Base-by-base conservation (phyloP, 73 alveolate genomes). In the Effrenium voratum region DNA sequence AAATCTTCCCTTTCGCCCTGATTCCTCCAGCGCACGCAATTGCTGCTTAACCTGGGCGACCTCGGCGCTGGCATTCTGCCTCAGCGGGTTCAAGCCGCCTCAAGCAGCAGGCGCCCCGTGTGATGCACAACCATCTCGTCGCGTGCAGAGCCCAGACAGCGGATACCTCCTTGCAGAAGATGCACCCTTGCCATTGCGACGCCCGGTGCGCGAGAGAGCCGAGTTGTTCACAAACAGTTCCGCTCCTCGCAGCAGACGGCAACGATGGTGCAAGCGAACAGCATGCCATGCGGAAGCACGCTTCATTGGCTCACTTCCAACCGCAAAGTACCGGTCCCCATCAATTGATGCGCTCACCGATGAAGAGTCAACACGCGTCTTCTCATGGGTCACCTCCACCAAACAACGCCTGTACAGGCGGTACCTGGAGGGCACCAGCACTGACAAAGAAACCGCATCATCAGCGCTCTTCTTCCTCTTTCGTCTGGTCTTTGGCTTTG, bases 191-290 rank as follows among this genome's bases (percentile, higher is more conserved):
- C 36, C 88, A 77, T 77, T 26, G 88, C 88, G 8, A 44, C 36
- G 22, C 22, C 50, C 41, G 88, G 88, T 16, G 57, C 88, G 63
- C 66, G 40, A 77, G 36, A 30, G 41, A 6, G 36, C 88, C 88
- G 41, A 77, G 40, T 3, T 44, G 88, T 28, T 77, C 88, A 63
- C 88, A 77, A 44, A 77, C 63, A 2, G 57, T 44, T 77, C 88
- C 36, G 88, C 43, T 44, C 66, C 88, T 6, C 88, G 88, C 43
- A 77, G 88, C 43, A 80, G 45, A 12, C 91, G 41, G 72, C 38
- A 44, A 12, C 91, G 91, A 46, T 80, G 91, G 30, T 80, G 91
- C 38, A 80, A 26, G 49, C 91, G 68, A 24, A 80, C 91, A 30
- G 49, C 46, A 30, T 80, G 91, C 91, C 91, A 80, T 2, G 91